Conservation (phyloP, 441 rosid species). For the Populus tomentosa region DNA sequence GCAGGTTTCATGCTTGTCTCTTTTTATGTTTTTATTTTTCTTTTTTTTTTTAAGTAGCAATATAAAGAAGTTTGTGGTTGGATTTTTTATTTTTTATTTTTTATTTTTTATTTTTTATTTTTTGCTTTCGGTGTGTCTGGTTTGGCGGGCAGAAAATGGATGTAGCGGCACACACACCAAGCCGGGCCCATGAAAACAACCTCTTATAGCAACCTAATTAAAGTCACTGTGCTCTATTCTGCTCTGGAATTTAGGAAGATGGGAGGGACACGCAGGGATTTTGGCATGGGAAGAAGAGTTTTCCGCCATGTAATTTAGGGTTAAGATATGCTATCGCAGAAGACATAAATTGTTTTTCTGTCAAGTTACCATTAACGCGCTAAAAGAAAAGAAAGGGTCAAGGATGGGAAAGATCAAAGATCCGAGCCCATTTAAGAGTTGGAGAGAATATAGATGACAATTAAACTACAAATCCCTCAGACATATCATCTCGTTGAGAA, state of each 20-base stretch:
- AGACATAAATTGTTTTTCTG: not conserved
- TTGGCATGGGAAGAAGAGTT: not conserved
- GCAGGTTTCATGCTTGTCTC: constrained; percentile 39
- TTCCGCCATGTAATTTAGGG: not conserved
- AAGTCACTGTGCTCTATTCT: constrained; percentile 11
- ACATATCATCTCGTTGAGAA: no score
- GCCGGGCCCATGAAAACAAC: constrained; percentile 42
- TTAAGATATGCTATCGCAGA: not conserved
- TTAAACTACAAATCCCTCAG: no score
- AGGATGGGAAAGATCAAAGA: no score
- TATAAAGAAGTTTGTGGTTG: not conserved
- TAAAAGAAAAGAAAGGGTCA: no score
- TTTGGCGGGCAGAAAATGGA: constrained; percentile 34
- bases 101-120: no score
- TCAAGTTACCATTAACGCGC: not conserved
- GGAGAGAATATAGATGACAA: no score
- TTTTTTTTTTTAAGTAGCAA: not conserved
- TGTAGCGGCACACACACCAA: constrained; percentile 43
- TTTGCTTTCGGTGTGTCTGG: constrained; percentile 37
- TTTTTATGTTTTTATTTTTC: not conserved
- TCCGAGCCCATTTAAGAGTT: no score
- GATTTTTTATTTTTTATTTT: not conserved
- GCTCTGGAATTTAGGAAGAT: not conserved
- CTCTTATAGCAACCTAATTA: constrained; percentile 3
- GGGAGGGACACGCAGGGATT: not conserved